Base-by-base conservation (phyloP, 176 grass and related monocot genomes). In the Musa schizocarpa region DNA sequence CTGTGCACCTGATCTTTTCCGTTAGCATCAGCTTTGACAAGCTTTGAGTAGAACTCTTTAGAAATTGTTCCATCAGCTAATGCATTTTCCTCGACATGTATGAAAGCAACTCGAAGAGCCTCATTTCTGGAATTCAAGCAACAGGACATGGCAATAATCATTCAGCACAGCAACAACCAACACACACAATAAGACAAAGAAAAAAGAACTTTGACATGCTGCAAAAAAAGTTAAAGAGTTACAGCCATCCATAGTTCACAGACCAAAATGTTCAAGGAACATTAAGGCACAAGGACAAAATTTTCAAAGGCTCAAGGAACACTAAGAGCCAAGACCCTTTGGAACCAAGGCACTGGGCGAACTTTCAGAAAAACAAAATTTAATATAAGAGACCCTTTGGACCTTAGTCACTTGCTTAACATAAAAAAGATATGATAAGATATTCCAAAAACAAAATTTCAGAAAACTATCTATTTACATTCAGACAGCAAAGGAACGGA, bases 31-130 rank as follows among this genome's bases (percentile, higher is more conserved):
- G 94, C 84, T 85, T 98, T 98, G 29, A 98, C 90, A 65, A 98
- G 88, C 84, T 98, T 98, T 19, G 90, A 93, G 77, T 89, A 89
- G 64, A 88, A 98, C 43, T 98, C 94, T 81, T 86, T 89, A 69
- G 57, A 72, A 25, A 74, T 9, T 25, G 16, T 63, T 1, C 90
- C 87, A 75, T 84, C 81, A 13, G 63, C 69, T 26, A 51, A 73
- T 70, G 76, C 50, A 53, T 11, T 71, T 64, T 93, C 94, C 74
- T 93, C 88, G 66, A 83, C 84, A 43, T 98, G 90, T 89, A 98
- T 98, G 84, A 98, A 98, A 79, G 94, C 94, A 78, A 98, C 86
- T 22, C 94, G 83, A 80, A 98, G 88, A 68, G 90, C 90, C 82
- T 98, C 94, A 50, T 98, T 93, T 81, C 94, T 98, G 82, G 53